Evolutionary conservation across 768 basidiomycete genomes (phyloP).

Genomic region (Lentinula edodes): DNA sequence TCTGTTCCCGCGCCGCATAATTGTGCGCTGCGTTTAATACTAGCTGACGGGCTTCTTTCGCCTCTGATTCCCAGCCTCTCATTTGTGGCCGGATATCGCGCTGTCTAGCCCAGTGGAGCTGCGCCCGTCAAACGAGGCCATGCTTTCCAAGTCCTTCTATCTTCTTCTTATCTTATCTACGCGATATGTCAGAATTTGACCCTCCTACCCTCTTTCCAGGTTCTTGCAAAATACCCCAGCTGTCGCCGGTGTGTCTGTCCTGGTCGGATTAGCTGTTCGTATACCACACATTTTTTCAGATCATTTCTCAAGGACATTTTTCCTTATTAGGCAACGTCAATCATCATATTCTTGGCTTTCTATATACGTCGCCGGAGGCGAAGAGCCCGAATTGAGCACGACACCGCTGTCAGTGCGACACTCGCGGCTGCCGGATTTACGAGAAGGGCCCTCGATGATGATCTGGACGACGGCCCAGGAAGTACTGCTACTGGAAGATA

Average conservation of each 20-base stretch:
- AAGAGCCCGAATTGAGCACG: slow-evolving; percentile 57
- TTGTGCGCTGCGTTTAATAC: background rate
- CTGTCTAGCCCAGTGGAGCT: background rate
- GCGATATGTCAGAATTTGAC: background rate
- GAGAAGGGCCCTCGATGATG: slow-evolving; percentile 63
- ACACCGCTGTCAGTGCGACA: slow-evolving; percentile 65
- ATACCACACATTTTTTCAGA: background rate
- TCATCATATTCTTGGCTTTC: slow-evolving; percentile 65
- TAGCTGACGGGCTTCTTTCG: slow-evolving; percentile 1
- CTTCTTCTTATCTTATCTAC: background rate
- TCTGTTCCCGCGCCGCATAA: background rate
- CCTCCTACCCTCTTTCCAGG: slow-evolving; percentile 24
- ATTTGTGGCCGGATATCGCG: background rate
- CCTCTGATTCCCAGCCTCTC: background rate
- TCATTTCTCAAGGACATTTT: background rate
- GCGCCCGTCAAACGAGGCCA: background rate
- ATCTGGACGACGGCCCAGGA: slow-evolving; percentile 39
- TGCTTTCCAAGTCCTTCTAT: background rate
- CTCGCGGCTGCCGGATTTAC: slow-evolving; percentile 68
- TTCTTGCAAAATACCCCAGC: slow-evolving; percentile 90
- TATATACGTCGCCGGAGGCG: slow-evolving; percentile 62
- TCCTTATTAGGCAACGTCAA: slow-evolving; percentile 34
- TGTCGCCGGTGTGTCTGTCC: slow-evolving; percentile 86
- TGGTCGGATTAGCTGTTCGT: slow-evolving; percentile 71
- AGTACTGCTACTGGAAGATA: slow-evolving; percentile 10